A percentile compares a stretch with the other conserved stretches of the same genome.
phyloP scores from a whole-genome alignment of 2,329 filamentous ascomycete species.

The Colletotrichum simmondsii region DNA sequence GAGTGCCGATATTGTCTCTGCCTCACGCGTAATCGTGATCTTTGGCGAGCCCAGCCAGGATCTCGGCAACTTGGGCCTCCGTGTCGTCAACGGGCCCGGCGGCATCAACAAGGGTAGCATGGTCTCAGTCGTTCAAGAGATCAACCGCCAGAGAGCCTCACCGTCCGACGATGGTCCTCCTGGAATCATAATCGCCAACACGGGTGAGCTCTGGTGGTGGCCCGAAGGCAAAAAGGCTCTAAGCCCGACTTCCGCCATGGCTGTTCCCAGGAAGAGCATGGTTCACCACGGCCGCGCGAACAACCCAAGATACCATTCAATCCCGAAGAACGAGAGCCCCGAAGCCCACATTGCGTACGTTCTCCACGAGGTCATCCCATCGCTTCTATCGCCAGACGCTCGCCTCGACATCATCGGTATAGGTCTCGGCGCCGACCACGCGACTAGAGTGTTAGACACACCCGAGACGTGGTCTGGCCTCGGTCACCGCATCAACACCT shows the following conservation, averaged over 20 bases:
- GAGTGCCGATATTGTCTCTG: conserved; percentile 60
- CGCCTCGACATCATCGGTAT: conserved; percentile 78
- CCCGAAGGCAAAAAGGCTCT: conserved; percentile 70
- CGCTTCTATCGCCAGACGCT: conserved; percentile 58
- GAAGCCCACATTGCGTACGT: conserved; percentile 73
- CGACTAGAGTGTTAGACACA: conserved; percentile 68
- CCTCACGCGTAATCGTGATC: conserved; percentile 76
- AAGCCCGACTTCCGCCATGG: conserved; percentile 65
- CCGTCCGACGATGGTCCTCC: conserved; percentile 50
- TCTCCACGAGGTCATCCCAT: conserved; percentile 71
- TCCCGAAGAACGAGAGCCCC: conserved; percentile 68
- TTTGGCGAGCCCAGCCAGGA: conserved; percentile 80
- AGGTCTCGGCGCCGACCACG: conserved; percentile 71
- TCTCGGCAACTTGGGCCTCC: conserved; percentile 72
- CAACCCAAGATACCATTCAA: conserved; percentile 65
- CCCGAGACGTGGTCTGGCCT: conserved; percentile 61
- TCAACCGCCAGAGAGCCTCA: conserved; percentile 50
- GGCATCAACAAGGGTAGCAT: conserved; percentile 79
- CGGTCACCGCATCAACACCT: conserved; percentile 55
- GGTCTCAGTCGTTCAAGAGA: conserved; percentile 67
- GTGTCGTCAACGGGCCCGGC: conserved; percentile 70
- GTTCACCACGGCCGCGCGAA: conserved; percentile 67
- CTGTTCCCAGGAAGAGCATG: conserved; percentile 70
- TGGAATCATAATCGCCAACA: conserved; percentile 80
- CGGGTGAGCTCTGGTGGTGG: conserved; percentile 82